Conservation (phyloP, 805 yeast genomes). For the Metschnikowia borealis region DNA sequence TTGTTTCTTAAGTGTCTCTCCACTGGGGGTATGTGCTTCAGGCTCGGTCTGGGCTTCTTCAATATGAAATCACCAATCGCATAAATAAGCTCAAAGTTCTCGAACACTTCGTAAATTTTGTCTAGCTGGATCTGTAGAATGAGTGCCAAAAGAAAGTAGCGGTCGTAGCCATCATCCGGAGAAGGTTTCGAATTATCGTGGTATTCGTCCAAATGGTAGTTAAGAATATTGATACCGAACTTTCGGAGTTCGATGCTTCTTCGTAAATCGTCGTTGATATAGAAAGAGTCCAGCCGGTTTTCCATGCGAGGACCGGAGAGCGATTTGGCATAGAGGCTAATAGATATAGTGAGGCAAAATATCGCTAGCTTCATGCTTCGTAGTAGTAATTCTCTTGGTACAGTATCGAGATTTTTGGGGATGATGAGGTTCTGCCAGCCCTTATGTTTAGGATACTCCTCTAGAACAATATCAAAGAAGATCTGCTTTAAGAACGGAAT, state of each 20-base stretch:
- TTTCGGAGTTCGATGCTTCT: conserved; percentile 35
- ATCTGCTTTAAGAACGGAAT: conserved; percentile 29
- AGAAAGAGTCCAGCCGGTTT: conserved; percentile 15
- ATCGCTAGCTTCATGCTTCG: conserved; percentile 14
- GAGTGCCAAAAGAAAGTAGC: conserved; percentile 31
- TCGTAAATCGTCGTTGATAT: conserved; percentile 23
- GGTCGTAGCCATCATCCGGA: conserved; percentile 27
- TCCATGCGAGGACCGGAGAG: conserved; percentile 7
- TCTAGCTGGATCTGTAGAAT: conserved; percentile 38
- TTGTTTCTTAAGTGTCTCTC: conserved; percentile 24
- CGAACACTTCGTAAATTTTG: conserved; percentile 35
- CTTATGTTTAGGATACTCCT: conserved; percentile 15
- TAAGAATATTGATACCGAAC: conserved; percentile 31
- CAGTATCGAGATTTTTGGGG: conserved; percentile 3
- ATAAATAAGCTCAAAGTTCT: conserved; percentile 38
- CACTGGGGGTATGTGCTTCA: conserved; percentile 16
- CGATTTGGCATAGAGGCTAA: conserved; percentile 12
- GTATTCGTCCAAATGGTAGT: conserved; percentile 39
- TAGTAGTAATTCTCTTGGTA: conserved; percentile 10
- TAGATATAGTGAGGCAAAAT: conserved; percentile 15
- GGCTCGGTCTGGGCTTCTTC: conserved; percentile 13
- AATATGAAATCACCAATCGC: conserved; percentile 38
- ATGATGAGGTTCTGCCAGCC: conserved; percentile 14
- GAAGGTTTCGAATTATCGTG: conserved; percentile 23
- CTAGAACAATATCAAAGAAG: conserved; percentile 28